Percentiles rank a stretch among this genome's conserved stretches.
These are phyloP conservation scores for Populus nigra DNA, from an alignment of 345 rosid genomes.

Conservation along the genomic window DNA sequence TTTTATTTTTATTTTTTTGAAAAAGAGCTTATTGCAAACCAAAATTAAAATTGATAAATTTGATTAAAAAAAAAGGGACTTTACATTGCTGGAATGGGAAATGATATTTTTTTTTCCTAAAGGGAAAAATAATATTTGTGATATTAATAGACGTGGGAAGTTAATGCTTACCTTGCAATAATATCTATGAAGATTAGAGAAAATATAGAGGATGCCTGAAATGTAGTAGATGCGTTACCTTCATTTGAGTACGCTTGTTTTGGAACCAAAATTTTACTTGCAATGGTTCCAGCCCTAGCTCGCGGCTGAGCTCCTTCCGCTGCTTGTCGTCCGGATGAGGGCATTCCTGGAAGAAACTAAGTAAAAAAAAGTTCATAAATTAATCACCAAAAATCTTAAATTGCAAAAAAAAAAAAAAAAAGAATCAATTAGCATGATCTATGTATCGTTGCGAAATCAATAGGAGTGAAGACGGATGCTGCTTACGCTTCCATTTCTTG, in stretches of 20 bases:
- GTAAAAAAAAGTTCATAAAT: neutral
- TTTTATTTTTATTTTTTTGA: neutral
- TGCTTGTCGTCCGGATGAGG: slow-evolving; percentile 98
- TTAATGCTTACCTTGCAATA: neutral
- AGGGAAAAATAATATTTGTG: neutral
- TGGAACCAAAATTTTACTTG: slow-evolving; percentile 99
- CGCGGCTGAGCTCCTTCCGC: slow-evolving; percentile 78
- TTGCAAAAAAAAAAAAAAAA: neutral
- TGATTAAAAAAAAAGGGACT: neutral
- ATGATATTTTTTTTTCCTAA: neutral
- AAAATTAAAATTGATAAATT: neutral
- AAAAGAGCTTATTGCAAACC: neutral
- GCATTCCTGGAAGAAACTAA: slow-evolving; percentile 85
- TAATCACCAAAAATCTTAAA: neutral
- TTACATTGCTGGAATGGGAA: too few species aligned
- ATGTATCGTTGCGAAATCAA: neutral
- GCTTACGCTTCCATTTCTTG: slow-evolving; percentile 94
- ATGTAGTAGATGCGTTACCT: slow-evolving; percentile 43
- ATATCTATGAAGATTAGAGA: neutral
- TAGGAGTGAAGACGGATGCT: neutral
- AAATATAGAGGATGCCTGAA: neutral
- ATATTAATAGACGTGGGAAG: neutral
- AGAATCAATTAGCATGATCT: neutral
- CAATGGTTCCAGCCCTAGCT: slow-evolving; percentile 71
- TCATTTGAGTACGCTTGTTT: slow-evolving; percentile 96